phyloP scores from a whole-genome alignment of 2,329 filamentous ascomycete species.

The Cladosporium phlei region DNA sequence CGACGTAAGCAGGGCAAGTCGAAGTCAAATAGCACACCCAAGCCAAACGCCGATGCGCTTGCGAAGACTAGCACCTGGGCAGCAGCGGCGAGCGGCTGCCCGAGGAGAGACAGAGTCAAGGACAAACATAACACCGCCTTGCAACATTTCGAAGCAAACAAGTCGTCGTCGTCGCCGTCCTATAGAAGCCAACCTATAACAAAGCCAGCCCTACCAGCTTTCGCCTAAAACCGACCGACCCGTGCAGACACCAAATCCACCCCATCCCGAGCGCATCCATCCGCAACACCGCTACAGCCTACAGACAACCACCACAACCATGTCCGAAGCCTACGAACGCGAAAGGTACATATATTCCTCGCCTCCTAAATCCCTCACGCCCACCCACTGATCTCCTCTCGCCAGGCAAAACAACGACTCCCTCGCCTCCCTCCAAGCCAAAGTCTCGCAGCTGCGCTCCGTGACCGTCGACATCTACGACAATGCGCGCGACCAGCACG shows the following conservation, averaged over 20 bases:
- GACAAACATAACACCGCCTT: neutral
- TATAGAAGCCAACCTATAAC: neutral
- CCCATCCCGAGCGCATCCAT: neutral
- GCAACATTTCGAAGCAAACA: neutral
- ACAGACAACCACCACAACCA: conserved; percentile 23
- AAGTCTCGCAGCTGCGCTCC: conserved; percentile 85
- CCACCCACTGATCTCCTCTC: neutral
- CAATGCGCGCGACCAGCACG: conserved; percentile 79
- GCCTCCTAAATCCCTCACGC: neutral
- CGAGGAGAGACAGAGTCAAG: neutral
- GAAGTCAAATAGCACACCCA: no score
- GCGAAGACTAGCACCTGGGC: neutral
- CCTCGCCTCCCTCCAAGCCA: conserved; percentile 82
- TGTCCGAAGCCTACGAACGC: conserved; percentile 56
- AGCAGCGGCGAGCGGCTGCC: neutral
- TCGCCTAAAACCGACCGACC: neutral
- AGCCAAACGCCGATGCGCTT: conserved; percentile 6
- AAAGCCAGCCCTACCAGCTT: conserved; percentile 4
- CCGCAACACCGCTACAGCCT: neutral
- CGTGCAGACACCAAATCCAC: neutral
- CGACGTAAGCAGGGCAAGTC: no score
- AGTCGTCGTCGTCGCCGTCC: neutral
- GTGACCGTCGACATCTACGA: conserved; percentile 98
- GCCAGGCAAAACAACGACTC: conserved; percentile 82
- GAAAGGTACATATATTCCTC: conserved; percentile 48